Percentiles rank a stretch among this genome's conserved stretches.
These are phyloP conservation scores for Xylariales sp. DNA, from an alignment of 2,329 filamentous ascomycete genomes.

Conservation along the genomic window DNA sequence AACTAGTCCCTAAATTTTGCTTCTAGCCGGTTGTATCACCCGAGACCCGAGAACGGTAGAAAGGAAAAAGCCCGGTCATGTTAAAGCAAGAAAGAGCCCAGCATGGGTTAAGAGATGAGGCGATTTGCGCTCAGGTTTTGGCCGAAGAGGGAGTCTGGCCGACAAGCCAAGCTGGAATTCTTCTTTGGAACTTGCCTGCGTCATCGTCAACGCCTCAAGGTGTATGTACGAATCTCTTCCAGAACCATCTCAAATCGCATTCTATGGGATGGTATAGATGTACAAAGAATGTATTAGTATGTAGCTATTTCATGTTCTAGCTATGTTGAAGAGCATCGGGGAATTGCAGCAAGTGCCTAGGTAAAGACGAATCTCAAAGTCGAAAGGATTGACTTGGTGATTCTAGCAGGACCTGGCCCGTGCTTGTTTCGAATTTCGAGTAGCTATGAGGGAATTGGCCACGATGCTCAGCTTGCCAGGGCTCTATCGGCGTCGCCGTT, in stretches of 20 bases:
- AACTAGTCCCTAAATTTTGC: constrained; percentile 57
- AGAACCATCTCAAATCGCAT: constrained; percentile 31
- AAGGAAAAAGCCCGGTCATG: constrained; percentile 95
- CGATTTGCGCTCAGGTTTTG: background rate
- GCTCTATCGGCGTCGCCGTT: constrained; percentile 29
- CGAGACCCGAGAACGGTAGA: constrained; percentile 92
- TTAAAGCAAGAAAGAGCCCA: constrained; percentile 98
- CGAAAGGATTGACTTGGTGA: constrained; percentile 17
- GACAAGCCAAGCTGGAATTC: constrained; percentile 25
- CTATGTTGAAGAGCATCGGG: constrained; percentile 13
- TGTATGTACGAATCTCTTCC: constrained; percentile 11
- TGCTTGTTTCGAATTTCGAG: constrained; percentile 27
- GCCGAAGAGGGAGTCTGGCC: background rate
- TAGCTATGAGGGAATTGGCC: constrained; percentile 21
- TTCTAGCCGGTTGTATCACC: constrained; percentile 86
- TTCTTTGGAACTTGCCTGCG: constrained; percentile 16
- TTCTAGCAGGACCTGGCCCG: constrained; percentile 13
- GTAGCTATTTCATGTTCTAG: constrained; percentile 34
- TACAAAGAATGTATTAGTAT: constrained; percentile 47
- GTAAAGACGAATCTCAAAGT: constrained; percentile 16
- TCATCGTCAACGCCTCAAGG: constrained; percentile 8
- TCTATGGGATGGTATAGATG: constrained; percentile 30
- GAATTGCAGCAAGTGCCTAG: background rate
- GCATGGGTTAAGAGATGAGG: constrained; percentile 90
- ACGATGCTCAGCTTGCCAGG: constrained; percentile 15